Conservation (phyloP, 768 basidiomycete species). For the Lactifluus subvellereus region DNA sequence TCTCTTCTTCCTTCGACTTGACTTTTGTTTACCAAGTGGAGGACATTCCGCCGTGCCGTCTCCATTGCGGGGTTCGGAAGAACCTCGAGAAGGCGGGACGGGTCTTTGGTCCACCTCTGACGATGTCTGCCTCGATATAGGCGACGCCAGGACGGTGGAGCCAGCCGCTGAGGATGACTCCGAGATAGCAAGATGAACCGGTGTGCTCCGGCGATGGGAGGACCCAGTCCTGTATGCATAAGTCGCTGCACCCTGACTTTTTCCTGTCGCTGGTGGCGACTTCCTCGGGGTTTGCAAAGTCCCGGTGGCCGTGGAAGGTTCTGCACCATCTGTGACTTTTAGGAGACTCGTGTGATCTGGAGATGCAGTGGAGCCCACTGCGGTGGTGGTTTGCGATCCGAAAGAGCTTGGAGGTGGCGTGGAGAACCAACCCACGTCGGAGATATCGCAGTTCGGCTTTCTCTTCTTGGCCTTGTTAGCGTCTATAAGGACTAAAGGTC, state of each 20-base stretch:
- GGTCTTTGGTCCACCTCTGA: neutral
- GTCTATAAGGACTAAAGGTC: neutral
- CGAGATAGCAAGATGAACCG: neutral
- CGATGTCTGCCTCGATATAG: neutral
- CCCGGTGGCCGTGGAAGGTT: neutral
- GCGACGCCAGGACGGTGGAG: neutral
- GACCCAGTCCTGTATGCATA: constrained; percentile 9
- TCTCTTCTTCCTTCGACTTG: constrained; percentile 1
- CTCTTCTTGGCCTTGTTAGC: constrained; percentile 1
- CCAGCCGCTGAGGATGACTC: neutral
- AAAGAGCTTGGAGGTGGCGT: constrained; percentile 1
- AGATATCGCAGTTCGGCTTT: neutral
- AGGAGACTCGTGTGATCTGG: neutral
- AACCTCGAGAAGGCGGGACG: neutral
- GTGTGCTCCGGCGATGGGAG: neutral
- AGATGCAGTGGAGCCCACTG: neutral
- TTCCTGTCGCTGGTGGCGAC: neutral
- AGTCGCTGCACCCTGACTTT: neutral
- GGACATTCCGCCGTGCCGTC: neutral
- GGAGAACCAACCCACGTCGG: constrained; percentile 9
- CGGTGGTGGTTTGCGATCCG: neutral
- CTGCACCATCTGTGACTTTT: neutral
- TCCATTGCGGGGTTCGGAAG: neutral
- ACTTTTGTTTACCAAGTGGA: neutral
- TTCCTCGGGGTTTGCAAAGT: neutral